Base-by-base conservation (phyloP, 2,329 filamentous ascomycete genomes). In the Alternaria postmessia region DNA sequence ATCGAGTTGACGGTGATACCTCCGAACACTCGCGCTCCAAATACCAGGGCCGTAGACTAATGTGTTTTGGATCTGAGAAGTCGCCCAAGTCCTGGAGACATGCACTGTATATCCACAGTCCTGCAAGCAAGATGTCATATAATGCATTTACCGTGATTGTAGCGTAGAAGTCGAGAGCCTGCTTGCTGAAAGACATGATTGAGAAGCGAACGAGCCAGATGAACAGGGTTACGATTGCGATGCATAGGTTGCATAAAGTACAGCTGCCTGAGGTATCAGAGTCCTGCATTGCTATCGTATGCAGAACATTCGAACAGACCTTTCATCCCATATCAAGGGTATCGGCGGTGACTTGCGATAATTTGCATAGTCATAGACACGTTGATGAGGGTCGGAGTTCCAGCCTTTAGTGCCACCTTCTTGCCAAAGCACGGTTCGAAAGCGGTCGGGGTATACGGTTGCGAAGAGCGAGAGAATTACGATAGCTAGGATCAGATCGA, bases 321-420 rank as follows among this genome's bases (percentile, higher is more conserved):
- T 63, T 53, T 69, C 57, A 43, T 66, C 65, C 68, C 69, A 71
- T 3, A 66, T 51, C 24, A 63, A n/a, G 1, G 69, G 65, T 47
- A 70, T 61, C 3, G 54, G 51, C 2, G 59, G 63, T 8, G 55
- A 41, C 24, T 65, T 56, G 7, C 54, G 57, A 48, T 69, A 61
- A 14, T 69, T 71, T 32, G 69, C 69, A 36, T 61, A 62, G 26
- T 62, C 39, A 47, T 69, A 70, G 3, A 62, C 59, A 9, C 64
- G 64, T 26, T 62, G 60, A 14, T 57, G 55, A n/a, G 64, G 64
- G 48, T 65, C 61, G 2, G 67, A 70, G 18, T 68, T 67, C 65
- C 62, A 69, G 39, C 62, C 64, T 48, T 62, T 57, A 11, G n/a
- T 58, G 0, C 66, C 62, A 24, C 67, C 57, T 12, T 61, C 57